These are phyloP conservation scores for Picea glauca DNA, from an alignment of 75 land plant species.

Conservation along the genomic window DNA sequence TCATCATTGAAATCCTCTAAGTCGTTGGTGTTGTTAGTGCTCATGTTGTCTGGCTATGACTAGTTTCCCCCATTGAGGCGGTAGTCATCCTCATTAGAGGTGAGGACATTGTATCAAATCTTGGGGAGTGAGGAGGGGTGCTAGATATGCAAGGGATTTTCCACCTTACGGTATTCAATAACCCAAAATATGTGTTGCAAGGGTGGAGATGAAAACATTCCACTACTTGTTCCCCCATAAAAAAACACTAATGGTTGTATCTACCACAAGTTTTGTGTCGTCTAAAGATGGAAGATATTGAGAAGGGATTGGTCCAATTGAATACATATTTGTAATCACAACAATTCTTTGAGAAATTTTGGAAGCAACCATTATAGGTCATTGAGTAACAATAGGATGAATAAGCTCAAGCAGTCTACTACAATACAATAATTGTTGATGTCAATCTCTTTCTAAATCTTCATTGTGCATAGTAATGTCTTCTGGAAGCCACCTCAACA, in stretches of 20 bases:
- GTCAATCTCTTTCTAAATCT: conserved; percentile 85
- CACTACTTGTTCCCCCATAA: conserved; percentile 41
- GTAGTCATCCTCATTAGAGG: conserved; percentile 72
- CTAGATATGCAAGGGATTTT: conserved; percentile 4
- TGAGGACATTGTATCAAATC: conserved; percentile 47
- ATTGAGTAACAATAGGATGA: conserved; percentile 50
- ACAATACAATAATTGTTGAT: conserved; percentile 76
- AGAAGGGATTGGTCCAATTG: conserved; percentile 23
- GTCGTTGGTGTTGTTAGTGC: conserved; percentile 23
- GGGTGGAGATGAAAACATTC: no score
- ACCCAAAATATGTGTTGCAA: no score
- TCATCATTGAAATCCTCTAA: conserved; percentile 38
- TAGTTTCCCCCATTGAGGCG: conserved; percentile 42
- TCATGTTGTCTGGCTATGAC: conserved; percentile 29
- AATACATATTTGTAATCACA: conserved; percentile 22
- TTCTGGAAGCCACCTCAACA: conserved; percentile 98
- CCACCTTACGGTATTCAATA: no score
- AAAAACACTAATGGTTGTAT: conserved; percentile 66
- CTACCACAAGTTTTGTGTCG: conserved; percentile 67
- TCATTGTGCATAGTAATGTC: no score
- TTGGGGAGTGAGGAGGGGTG: conserved; percentile 15
- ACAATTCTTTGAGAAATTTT: conserved; percentile 53
- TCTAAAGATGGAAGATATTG: conserved; percentile 65
- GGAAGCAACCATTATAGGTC: neutral
- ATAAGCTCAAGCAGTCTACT: conserved; percentile 70